Evolutionary conservation across 2,329 filamentous ascomycete species (phyloP), one percentile per base, ranked within the genome.

Genomic region (Microcera coccophila): DNA sequence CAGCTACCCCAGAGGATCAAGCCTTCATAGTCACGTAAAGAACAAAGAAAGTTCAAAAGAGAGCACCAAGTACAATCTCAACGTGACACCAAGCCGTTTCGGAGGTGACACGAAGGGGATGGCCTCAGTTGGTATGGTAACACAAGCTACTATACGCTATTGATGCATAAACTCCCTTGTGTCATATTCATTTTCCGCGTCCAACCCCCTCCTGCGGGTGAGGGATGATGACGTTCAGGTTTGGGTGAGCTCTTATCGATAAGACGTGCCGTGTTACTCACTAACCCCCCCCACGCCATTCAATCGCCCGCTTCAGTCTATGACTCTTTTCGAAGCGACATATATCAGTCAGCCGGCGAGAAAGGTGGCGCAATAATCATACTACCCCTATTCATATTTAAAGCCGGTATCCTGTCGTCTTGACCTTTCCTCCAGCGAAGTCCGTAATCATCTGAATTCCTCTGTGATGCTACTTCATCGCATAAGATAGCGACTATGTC

Each of bases 401-500:
- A n/a, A n/a, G n/a, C n/a, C n/a, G n/a, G n/a, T n/a, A n/a, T n/a
- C n/a, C n/a, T n/a, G n/a, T n/a, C n/a, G n/a, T n/a, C n/a, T n/a
- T n/a, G n/a, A n/a, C n/a, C n/a, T n/a, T 38, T 36, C 31, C 9
- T 33, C n/a, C 33, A 33, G 24, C 34, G 41, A 49, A n/a, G 41
- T 49, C 52, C 51, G 62, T 64, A 59, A 60, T 59, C 44, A 46
- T 41, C 35, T 52, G 49, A 55, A 61, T 60, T 62, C 37, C 40
- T 19, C 20, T 48, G 41, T 52, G 40, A 47, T 43, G 29, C 34
- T 22, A 45, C 37, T 49, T 57, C 54, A 68, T 41, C 33, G 31
- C 26, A 19, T 21, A 34, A 31, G 32, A 36, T 45, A 11, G 11
- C 17, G 15, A 45, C 38, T 48, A 84, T 82, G 79, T 68, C 78